These are phyloP conservation scores for Amanita molliuscula DNA, from an alignment of 768 basidiomycete genomes.

Conservation along the genomic window DNA sequence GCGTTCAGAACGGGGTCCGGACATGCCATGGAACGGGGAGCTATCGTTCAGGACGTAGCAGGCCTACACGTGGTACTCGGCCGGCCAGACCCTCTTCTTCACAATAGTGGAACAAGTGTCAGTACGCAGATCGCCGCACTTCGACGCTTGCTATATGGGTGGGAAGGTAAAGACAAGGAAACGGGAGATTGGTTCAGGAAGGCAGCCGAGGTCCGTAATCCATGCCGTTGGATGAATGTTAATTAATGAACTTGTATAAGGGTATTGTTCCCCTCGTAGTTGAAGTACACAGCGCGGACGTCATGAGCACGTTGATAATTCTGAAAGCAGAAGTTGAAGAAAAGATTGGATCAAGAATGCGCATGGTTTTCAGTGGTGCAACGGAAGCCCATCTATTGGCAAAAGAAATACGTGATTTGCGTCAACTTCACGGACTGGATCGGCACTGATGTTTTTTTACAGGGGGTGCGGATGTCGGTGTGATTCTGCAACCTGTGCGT, in stretches of 20 bases:
- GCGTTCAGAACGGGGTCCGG: conserved; percentile 49
- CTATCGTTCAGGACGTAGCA: conserved; percentile 47
- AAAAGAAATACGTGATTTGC: conserved; percentile 42
- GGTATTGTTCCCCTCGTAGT: conserved; percentile 60
- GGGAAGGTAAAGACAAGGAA: conserved; percentile 36
- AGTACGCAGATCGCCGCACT: conserved; percentile 59
- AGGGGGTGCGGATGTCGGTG: conserved; percentile 40
- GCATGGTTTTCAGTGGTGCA: conserved; percentile 53
- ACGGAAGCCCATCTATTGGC: conserved; percentile 60
- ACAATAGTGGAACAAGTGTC: conserved; percentile 32
- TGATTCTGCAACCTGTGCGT: conserved; percentile 44
- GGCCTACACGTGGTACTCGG: conserved; percentile 57
- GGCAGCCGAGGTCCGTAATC: conserved; percentile 38
- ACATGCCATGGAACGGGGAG: conserved; percentile 48
- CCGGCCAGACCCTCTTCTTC: conserved; percentile 24
- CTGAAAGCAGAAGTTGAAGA: conserved; percentile 62
- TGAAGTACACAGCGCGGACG: conserved; percentile 58
- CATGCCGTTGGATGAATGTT: conserved; percentile 1
- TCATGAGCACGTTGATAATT: conserved; percentile 59
- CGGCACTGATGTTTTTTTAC: conserved; percentile 1
- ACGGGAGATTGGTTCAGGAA: conserved; percentile 46
- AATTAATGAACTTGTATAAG: conserved; percentile 18
- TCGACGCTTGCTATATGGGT: conserved; percentile 47
- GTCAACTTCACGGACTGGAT: not conserved
- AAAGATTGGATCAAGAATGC: conserved; percentile 44